Percentiles rank a stretch among this genome's conserved stretches.
These are phyloP conservation scores for Spergularia marina DNA, from an alignment of 148 eudicot species.

Conservation along the genomic window DNA sequence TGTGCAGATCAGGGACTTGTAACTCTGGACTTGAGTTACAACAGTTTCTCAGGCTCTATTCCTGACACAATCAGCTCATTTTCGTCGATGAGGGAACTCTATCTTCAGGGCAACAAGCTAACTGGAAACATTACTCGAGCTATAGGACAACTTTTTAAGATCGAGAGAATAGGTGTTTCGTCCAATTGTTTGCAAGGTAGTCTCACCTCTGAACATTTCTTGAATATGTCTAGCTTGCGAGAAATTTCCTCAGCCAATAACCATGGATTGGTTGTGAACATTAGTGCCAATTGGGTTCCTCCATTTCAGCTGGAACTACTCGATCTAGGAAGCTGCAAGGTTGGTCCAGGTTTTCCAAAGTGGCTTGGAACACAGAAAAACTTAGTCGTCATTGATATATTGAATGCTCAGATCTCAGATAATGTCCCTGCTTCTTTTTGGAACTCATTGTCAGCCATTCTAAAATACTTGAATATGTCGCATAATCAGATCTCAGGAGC, in stretches of 20 bases:
- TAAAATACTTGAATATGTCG: not conserved
- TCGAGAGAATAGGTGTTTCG: constrained; percentile 17
- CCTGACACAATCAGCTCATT: constrained; percentile 22
- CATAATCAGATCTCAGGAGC: constrained; percentile 4
- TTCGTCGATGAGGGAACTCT: constrained; percentile 13
- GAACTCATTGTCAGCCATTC: not conserved
- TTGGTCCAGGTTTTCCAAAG: constrained; percentile 16
- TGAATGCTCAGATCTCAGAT: constrained; percentile 5
- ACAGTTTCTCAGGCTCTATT: constrained; percentile 21
- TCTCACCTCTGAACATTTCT: constrained; percentile 26
- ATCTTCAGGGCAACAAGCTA: constrained; percentile 20
- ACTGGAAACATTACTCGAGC: constrained; percentile 18
- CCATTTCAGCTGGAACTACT: constrained; percentile 6
- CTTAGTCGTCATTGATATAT: not conserved
- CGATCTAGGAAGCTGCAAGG: constrained; percentile 3
- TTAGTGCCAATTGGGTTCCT: constrained; percentile 20
- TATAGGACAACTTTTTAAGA: constrained; percentile 26
- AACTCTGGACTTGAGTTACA: constrained; percentile 18
- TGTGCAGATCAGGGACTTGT: not conserved
- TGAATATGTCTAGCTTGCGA: constrained; percentile 21
- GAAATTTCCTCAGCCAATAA: constrained; percentile 22
- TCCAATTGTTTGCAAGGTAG: constrained; percentile 24
- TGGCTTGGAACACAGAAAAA: constrained; percentile 18
- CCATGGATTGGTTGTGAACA: constrained; percentile 3
- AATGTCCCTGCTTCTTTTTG: not conserved